Conservation (phyloP, 2,329 filamentous ascomycete species). For the Colletotrichum lini region DNA sequence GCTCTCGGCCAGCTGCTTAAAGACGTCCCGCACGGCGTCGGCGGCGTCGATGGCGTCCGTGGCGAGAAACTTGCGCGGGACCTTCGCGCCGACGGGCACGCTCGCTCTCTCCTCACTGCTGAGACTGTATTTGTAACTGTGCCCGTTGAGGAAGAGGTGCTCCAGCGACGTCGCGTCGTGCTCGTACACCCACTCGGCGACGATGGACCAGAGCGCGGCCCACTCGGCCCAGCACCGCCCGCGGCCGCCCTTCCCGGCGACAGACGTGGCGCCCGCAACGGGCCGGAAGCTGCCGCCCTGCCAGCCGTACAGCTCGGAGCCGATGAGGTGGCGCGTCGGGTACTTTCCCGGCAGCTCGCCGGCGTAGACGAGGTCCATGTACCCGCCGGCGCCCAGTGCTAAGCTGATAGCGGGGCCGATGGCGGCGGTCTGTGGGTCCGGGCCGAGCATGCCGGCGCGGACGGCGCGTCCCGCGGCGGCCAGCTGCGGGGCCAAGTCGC, state of each 20-base stretch:
- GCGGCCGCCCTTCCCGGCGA: conserved; percentile 4
- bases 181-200: conserved; percentile 2
- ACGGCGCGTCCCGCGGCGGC: no score
- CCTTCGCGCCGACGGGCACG: background rate
- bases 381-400: background rate
- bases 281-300: background rate
- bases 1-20: no score
- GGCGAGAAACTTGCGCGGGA: background rate
- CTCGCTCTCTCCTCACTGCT: background rate
- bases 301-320: background rate
- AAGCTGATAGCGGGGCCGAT: no score
- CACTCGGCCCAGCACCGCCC: background rate
- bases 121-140: background rate
- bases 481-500: no score
- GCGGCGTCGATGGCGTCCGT: background rate
- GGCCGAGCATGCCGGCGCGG: no score
- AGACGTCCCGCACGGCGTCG: background rate
- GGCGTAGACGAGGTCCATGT: background rate
- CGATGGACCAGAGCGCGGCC: background rate
- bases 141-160: background rate
- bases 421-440: no score
- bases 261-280: conserved; percentile 33
- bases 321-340: background rate
- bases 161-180: background rate
- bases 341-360: background rate